Conservation (phyloP, 2,329 filamentous ascomycete genomes). For the Parastagonospora avenae region DNA sequence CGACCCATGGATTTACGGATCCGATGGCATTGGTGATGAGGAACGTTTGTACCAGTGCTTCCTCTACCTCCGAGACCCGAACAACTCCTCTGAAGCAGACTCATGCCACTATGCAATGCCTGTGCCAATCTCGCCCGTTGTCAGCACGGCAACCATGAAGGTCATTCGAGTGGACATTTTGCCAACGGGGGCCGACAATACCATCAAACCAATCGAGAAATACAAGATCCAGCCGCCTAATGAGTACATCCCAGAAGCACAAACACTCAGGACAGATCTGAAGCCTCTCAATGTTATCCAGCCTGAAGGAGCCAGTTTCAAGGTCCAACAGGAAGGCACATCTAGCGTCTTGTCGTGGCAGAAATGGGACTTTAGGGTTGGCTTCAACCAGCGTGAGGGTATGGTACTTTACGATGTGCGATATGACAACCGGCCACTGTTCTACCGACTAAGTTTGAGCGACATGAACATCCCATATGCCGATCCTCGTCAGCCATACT, state of each 20-base stretch:
- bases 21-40: slow-evolving; percentile 56
- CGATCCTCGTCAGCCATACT: slow-evolving; percentile 70
- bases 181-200: slow-evolving; percentile 69
- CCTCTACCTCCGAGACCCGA: slow-evolving; percentile 68
- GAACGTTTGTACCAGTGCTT: slow-evolving; percentile 66
- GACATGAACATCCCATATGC: slow-evolving; percentile 70
- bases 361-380: slow-evolving; percentile 72
- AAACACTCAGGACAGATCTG: slow-evolving; percentile 64
- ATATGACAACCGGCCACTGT: slow-evolving; percentile 67
- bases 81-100: slow-evolving; percentile 64
- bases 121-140: slow-evolving; percentile 69
- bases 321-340: slow-evolving; percentile 56
- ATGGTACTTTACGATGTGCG: slow-evolving; percentile 71
- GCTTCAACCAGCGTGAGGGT: slow-evolving; percentile 72
- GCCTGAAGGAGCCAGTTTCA: slow-evolving; percentile 68
- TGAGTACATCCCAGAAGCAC: slow-evolving; percentile 70
- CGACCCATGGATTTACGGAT: slow-evolving; percentile 73
- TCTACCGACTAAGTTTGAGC: slow-evolving; percentile 69
- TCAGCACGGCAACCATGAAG: slow-evolving; percentile 66
- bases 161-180: slow-evolving; percentile 72
- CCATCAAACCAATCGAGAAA: slow-evolving; percentile 59
- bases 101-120: slow-evolving; percentile 73
- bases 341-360: slow-evolving; percentile 67
- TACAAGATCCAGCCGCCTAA: slow-evolving; percentile 65
- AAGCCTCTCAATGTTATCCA: slow-evolving; percentile 69